Conservation (phyloP, 1,284 basidiomycete species). For the Sporisorium reilianum region DNA sequence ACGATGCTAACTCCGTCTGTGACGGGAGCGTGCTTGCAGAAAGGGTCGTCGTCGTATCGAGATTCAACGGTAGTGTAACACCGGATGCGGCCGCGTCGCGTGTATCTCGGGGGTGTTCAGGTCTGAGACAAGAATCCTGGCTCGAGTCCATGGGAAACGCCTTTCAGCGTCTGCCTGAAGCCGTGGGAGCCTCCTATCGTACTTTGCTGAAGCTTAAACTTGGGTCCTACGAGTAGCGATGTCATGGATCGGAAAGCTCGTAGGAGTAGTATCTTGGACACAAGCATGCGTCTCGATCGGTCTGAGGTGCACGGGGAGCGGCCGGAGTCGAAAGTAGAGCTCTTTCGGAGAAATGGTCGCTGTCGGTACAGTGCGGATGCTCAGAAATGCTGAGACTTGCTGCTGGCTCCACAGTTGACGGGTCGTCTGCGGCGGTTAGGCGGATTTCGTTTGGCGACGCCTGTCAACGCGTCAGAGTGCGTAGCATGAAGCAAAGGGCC, state of each 20-base stretch:
- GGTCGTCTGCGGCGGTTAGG: not conserved
- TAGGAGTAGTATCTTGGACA: not conserved
- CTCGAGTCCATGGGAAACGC: slow-evolving; percentile 5
- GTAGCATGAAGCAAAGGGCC: not conserved
- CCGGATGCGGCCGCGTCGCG: not conserved
- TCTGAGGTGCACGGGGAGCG: too few relatives aligned
- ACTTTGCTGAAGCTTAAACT: not conserved
- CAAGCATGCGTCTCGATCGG: not conserved
- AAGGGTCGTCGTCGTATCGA: not conserved
- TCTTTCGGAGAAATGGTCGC: too few relatives aligned
- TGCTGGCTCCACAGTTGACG: not conserved
- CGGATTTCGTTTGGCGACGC: not conserved
- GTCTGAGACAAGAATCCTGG: not conserved
- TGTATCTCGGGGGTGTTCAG: not conserved
- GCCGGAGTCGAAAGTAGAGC: not conserved
- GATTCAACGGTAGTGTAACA: not conserved
- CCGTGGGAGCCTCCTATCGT: not conserved
- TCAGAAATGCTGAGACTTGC: not conserved
- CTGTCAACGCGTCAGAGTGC: not conserved
- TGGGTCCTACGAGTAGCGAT: not conserved
- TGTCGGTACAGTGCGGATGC: not conserved
- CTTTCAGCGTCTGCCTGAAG: slow-evolving; percentile 4
- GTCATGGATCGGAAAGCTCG: not conserved
- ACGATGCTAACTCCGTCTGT: too few relatives aligned
- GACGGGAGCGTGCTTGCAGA: not conserved